These are phyloP conservation scores for Chaetoceros tenuissimus DNA, from an alignment of 108 stramenopile species.

Conservation along the genomic window DNA sequence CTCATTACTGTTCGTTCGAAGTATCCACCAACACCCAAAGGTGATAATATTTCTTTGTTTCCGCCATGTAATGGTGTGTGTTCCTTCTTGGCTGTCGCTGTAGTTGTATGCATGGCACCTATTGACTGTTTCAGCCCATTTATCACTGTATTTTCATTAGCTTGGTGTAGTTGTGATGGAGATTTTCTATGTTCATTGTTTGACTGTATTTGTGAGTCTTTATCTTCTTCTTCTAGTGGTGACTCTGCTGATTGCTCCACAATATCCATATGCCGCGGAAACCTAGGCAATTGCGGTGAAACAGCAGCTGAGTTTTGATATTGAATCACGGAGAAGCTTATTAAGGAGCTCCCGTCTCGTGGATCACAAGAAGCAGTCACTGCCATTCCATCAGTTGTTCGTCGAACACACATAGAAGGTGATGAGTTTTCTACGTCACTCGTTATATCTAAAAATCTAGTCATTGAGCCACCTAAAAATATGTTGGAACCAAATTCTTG, in stretches of 20 bases:
- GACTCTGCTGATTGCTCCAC: too few species aligned
- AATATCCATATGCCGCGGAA: background rate
- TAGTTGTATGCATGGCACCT: too few species aligned
- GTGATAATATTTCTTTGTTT: slow-evolving; percentile 1
- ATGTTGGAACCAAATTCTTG: slow-evolving; percentile 16
- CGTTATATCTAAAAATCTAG: slow-evolving; percentile 11
- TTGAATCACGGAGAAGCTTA: background rate
- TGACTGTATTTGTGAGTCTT: too few species aligned
- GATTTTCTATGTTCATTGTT: too few species aligned
- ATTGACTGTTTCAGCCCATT: too few species aligned
- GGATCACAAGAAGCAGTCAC: background rate
- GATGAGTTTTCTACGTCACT: background rate
- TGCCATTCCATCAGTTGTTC: background rate
- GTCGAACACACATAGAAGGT: slow-evolving; percentile 4
- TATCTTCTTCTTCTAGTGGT: too few species aligned
- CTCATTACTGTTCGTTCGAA: slow-evolving; percentile 10
- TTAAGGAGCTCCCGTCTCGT: background rate
- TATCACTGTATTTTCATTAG: too few species aligned
- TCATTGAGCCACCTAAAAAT: slow-evolving; percentile 3
- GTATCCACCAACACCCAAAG: background rate
- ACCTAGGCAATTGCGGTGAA: background rate
- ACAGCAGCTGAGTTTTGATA: background rate
- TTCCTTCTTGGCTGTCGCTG: too few species aligned
- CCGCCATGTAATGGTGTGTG: too few species aligned
- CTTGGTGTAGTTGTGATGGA: too few species aligned